Base-by-base conservation (phyloP, 2,329 filamentous ascomycete genomes). In the Talaromyces marneffei region DNA sequence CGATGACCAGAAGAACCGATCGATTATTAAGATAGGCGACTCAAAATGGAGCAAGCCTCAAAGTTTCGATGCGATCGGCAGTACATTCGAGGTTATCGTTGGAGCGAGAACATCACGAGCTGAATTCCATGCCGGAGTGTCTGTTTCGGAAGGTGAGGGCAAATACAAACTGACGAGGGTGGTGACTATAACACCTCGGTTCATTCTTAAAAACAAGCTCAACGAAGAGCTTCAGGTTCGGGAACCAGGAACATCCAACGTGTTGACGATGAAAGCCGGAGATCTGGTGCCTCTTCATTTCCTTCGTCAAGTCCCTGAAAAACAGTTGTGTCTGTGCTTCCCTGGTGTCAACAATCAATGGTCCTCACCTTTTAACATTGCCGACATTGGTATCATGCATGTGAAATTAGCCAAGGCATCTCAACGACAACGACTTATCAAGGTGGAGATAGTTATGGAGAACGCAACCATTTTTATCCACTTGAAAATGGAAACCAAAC, bases 161-260 rank as follows among this genome's bases (percentile, higher is more conserved):
- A 99, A 99, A 76, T 99, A 97, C 80, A 97, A 96, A 75, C 82
- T 99, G 80, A 95, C 91, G 18, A 97, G 96, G 78, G 89, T 97
- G 12, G 90, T 99, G 27, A 97, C 92, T 0, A 84, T 99, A 42
- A 87, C 94, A 0, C 94, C 95, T 27, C 86, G 94, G 25, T 99
- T 96, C 70, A 88, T 99, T 59, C 80, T 99, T 66, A 92, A 96
- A 74, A 99, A 97, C 79, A 93, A 92, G 75, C 82, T 97, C 59
- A 87, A 84, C 29, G 93, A 99, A 71, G 90, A 94, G 61, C 85
- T 99, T 63, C 87, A 94, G 68, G 88, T 97, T 29, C 87, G 94
- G 44, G 94, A 99, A 73, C 91, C 93, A 12, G 93, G 92, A 42
- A 96, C 93, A 0, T 92, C 93, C 0, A 88, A 92, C 31, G 87